Base-by-base conservation (phyloP, 1,284 basidiomycete species). In the Papiliotrema fonsecae region DNA sequence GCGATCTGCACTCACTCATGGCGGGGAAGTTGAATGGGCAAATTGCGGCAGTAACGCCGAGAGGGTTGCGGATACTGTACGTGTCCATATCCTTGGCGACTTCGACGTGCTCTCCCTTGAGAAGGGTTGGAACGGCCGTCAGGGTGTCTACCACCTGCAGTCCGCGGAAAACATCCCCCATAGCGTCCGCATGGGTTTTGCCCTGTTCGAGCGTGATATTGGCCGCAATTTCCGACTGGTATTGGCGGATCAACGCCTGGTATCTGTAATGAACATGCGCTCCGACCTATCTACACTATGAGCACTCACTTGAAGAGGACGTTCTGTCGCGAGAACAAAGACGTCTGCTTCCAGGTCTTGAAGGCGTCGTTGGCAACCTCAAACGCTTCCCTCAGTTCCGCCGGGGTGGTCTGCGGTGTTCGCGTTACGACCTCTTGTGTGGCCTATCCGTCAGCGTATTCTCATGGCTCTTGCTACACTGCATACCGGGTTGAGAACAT, bases 71-170 rank as follows among this genome's bases (percentile, higher is more conserved):
- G 43, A 55, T 18, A 6, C 50, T 36, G 19, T 43, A 82, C 14
- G 92, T 94, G 67, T 96, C 91, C 92, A 96, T 96, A 64, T 93
- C 89, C 73, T 85, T 91, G 74, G 86, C 87, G 3, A 92, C 88
- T 79, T 96, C 92, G 43, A 94, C 75, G 61, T 88, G 87, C 49
- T 92, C 86, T 4, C 88, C 91, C 46, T 92, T 77, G 19, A 96
- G 71, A 10, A 83, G 83, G 1, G 82, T 83, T 0, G 92, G 88
- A 51, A 90, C 83, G 25, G 82, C 84, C 48, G 82, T 80, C n/a
- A 88, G 85, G 14, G 82, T 83, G 66, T 97, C 92, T n/a, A 92
- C 90, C 7, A 97, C 92, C 53, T 66, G 64, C 28, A 94, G 77
- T 30, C 91, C 91, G 27, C 91, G 85, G 9, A 91, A 81, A 27